Conservation (phyloP, 768 basidiomycete genomes). For the Hygrophorus pudorinus region DNA sequence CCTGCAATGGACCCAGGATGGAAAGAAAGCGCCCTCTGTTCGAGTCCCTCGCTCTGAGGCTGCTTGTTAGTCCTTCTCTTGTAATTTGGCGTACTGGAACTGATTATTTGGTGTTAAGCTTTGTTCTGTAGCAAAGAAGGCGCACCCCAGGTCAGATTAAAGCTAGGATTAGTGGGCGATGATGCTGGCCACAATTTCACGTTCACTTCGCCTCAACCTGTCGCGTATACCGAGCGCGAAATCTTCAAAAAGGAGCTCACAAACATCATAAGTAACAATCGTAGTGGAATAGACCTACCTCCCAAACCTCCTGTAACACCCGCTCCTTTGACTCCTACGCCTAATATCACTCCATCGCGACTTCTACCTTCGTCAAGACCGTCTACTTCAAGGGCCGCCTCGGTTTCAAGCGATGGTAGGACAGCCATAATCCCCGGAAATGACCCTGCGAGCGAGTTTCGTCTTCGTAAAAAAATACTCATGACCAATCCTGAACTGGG, state of each 20-base stretch:
- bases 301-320: conserved; percentile 21
- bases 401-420: conserved; percentile 41
- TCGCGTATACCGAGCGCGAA: conserved; percentile 66
- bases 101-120: conserved; percentile 31
- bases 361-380: conserved; percentile 27
- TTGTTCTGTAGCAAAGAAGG: conserved; percentile 84
- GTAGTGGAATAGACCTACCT: conserved; percentile 27
- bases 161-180: conserved; percentile 58
- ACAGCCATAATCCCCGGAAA: conserved; percentile 48
- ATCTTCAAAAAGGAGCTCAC: conserved; percentile 75
- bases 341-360: conserved; percentile 24
- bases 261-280: conserved; percentile 67
- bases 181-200: conserved; percentile 77
- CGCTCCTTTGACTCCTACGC: conserved; percentile 12
- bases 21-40: conserved; percentile 53
- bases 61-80: conserved; percentile 37
- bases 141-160: conserved; percentile 68
- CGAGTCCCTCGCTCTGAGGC: conserved; percentile 52
- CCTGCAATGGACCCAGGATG: conserved; percentile 75
- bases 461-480: conserved; percentile 70
- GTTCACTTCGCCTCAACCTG: conserved; percentile 55
- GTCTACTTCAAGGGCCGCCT: conserved; percentile 51
- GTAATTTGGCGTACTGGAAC: conserved; percentile 8
- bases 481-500: conserved; percentile 70
- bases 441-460: conserved; percentile 59